These are phyloP conservation scores for Albugo candida DNA, from an alignment of 352 stramenopile species.

Conservation along the genomic window DNA sequence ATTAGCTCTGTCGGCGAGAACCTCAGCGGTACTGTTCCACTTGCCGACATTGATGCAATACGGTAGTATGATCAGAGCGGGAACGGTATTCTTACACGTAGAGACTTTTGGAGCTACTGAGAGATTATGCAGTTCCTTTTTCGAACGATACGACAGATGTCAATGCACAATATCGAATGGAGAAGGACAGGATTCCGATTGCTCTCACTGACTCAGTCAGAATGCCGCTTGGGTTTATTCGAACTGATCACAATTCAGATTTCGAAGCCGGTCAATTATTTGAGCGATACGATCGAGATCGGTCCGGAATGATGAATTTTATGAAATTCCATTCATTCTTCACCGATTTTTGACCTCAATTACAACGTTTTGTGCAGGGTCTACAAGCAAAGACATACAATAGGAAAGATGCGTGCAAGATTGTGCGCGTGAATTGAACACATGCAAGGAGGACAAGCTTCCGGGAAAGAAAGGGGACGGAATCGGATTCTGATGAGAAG, in stretches of 20 bases:
- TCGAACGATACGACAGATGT: background rate
- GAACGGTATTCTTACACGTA: slow-evolving; percentile 24
- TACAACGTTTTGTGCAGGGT: slow-evolving; percentile 44
- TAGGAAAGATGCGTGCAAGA: too few relatives aligned
- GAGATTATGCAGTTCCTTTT: slow-evolving; percentile 28
- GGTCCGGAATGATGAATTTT: slow-evolving; percentile 28
- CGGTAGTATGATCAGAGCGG: slow-evolving; percentile 48
- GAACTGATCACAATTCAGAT: slow-evolving; percentile 51
- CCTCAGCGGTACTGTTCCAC: background rate
- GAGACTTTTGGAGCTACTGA: slow-evolving; percentile 54
- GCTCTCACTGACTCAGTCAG: slow-evolving; percentile 41
- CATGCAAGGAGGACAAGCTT: too few relatives aligned
- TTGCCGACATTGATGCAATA: slow-evolving; percentile 33
- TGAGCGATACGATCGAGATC: slow-evolving; percentile 52
- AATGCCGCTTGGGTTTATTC: slow-evolving; percentile 50
- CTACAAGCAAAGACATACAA: background rate
- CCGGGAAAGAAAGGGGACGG: too few relatives aligned
- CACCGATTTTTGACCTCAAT: slow-evolving; percentile 39
- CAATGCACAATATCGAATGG: slow-evolving; percentile 2
- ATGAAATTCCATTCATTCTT: slow-evolving; percentile 58
- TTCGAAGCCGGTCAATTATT: slow-evolving; percentile 74
- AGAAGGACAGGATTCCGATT: slow-evolving; percentile 15
- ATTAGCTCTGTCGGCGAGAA: background rate
- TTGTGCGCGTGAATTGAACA: too few relatives aligned
- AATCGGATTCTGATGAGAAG: background rate